Conservation (phyloP, 768 basidiomycete species). For the Collybia nuda region DNA sequence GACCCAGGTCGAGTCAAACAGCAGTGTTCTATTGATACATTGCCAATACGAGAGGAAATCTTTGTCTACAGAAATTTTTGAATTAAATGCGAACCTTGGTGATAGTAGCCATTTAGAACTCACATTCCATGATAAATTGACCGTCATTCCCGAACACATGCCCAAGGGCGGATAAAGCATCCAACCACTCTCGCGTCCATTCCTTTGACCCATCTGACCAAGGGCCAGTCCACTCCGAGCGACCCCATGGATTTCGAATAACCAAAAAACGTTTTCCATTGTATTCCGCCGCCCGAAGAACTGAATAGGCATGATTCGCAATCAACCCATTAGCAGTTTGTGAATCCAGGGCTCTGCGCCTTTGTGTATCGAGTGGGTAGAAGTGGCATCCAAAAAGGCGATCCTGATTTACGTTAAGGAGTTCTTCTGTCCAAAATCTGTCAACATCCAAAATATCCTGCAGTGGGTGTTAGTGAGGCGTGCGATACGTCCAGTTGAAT, state of each 20-base stretch:
- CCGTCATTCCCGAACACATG: slow-evolving; percentile 54
- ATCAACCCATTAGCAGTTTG: slow-evolving; percentile 36
- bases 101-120: slow-evolving; percentile 9
- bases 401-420: slow-evolving; percentile 44
- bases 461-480: not conserved
- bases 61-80: slow-evolving; percentile 21
- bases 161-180: slow-evolving; percentile 35
- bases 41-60: slow-evolving; percentile 39
- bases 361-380: slow-evolving; percentile 22
- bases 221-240: slow-evolving; percentile 47
- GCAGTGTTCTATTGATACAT: slow-evolving; percentile 32
- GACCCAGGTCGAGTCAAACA: slow-evolving; percentile 38
- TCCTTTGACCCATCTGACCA: slow-evolving; percentile 61
- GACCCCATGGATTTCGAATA: slow-evolving; percentile 54
- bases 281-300: slow-evolving; percentile 47
- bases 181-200: slow-evolving; percentile 54
- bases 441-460: slow-evolving; percentile 52
- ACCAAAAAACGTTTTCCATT: slow-evolving; percentile 51
- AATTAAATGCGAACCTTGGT: not conserved
- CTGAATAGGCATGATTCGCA: slow-evolving; percentile 46
- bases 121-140: slow-evolving; percentile 57
- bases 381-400: slow-evolving; percentile 51
- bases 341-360: slow-evolving; percentile 22
- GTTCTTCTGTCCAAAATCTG: slow-evolving; percentile 50
- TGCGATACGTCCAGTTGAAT: too few species aligned